phyloP scores from a whole-genome alignment of 1,139 yeast species.

The Geotrichum histeridarum region DNA sequence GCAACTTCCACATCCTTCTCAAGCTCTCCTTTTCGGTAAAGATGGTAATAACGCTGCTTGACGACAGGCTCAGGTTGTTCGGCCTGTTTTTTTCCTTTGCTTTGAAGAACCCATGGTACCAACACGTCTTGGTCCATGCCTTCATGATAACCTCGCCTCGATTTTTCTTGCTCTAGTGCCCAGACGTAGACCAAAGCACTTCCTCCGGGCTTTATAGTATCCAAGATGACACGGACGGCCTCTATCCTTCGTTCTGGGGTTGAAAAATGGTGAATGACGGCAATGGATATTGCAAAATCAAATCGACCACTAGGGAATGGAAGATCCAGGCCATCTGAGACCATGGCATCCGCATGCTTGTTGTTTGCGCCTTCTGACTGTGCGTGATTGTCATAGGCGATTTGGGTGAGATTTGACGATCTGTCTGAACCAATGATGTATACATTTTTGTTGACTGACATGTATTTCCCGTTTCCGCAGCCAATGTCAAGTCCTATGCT shows the following conservation, averaged over 20 bases:
- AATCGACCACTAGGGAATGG: slow-evolving; percentile 60
- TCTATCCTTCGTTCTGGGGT: slow-evolving; percentile 69
- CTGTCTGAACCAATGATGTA: slow-evolving; percentile 78
- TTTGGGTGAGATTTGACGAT: slow-evolving; percentile 67
- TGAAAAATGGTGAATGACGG: slow-evolving; percentile 94
- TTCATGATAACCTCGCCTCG: slow-evolving; percentile 81
- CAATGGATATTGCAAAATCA: slow-evolving; percentile 92
- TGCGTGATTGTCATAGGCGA: slow-evolving; percentile 51
- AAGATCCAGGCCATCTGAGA: slow-evolving; percentile 70
- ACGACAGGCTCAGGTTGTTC: slow-evolving; percentile 34
- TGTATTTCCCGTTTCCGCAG: slow-evolving; percentile 93
- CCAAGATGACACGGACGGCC: slow-evolving; percentile 65
- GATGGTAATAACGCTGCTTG: slow-evolving; percentile 80
- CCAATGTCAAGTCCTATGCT: slow-evolving; percentile 61
- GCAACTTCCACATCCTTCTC: slow-evolving; percentile 62
- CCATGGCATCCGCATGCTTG: slow-evolving; percentile 44
- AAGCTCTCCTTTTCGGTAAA: slow-evolving; percentile 78
- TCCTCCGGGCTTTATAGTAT: slow-evolving; percentile 52
- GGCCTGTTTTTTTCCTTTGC: slow-evolving; percentile 34
- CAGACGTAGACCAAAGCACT: slow-evolving; percentile 81
- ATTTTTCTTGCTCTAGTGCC: slow-evolving; percentile 89
- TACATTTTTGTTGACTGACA: slow-evolving; percentile 62
- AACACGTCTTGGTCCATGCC: slow-evolving; percentile 90
- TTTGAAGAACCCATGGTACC: slow-evolving; percentile 87
- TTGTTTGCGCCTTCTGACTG: slow-evolving; percentile 20